Evolutionary conservation across 2,329 filamentous ascomycete species (phyloP).

Genomic region (Myriosclerotinia curreyana): DNA sequence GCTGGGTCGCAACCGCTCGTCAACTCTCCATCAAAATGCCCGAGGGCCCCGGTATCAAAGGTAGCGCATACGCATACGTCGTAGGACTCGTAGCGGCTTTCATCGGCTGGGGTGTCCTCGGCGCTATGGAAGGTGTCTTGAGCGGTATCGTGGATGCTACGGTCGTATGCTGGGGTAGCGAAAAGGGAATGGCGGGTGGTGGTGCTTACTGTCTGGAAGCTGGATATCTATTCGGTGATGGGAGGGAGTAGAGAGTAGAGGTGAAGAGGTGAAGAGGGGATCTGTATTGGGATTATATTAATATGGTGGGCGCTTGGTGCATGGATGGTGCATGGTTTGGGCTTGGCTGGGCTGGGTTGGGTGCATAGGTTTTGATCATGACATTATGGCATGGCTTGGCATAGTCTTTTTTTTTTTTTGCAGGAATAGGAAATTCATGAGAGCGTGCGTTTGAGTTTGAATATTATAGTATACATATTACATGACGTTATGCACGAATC

Average conservation of each 20-base stretch:
- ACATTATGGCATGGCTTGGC: background rate
- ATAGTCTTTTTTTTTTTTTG: too few species aligned
- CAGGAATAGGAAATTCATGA: too few species aligned
- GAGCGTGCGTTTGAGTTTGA: too few species aligned
- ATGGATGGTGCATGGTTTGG: background rate
- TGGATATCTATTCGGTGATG: conserved; percentile 78
- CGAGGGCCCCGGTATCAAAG: conserved; percentile 54
- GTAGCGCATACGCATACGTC: conserved; percentile 91
- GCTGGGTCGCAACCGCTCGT: conserved; percentile 92
- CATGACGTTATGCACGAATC: too few species aligned
- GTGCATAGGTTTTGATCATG: background rate
- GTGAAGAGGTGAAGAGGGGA: conserved; percentile 53
- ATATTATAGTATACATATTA: too few species aligned
- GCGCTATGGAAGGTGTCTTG: conserved; percentile 84
- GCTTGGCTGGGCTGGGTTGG: background rate
- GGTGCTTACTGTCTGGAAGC: conserved; percentile 90
- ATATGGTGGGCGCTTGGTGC: background rate
- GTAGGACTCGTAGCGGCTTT: conserved; percentile 89
- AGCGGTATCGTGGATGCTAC: conserved; percentile 85
- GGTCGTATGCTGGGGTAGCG: conserved; percentile 91
- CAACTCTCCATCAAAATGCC: conserved; percentile 63
- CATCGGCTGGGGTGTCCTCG: conserved; percentile 91
- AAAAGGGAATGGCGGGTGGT: conserved; percentile 65
- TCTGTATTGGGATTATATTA: too few species aligned
- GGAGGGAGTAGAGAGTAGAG: conserved; percentile 42